These are phyloP conservation scores for Houttuynia cordata DNA, from an alignment of 164 flowering plant genomes.

Conservation along the genomic window DNA sequence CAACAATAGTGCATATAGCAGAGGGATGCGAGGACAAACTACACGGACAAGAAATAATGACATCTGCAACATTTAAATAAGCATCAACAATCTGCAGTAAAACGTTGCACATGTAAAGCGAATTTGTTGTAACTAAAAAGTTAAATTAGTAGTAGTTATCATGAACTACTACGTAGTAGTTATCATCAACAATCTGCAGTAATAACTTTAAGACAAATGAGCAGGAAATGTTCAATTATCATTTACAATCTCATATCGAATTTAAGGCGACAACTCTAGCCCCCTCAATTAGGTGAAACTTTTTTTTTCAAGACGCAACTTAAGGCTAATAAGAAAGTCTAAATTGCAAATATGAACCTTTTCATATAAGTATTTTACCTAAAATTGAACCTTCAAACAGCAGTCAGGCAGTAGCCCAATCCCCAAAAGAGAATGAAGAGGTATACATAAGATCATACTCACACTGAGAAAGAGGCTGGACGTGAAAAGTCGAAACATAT, in stretches of 20 bases:
- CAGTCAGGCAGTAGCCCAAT: neutral
- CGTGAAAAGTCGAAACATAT: conserved; percentile 71
- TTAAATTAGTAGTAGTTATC: too few species aligned
- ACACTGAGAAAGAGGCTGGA: conserved; percentile 83
- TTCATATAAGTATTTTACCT: neutral
- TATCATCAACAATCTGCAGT: too few species aligned
- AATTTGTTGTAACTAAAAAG: too few species aligned
- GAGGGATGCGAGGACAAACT: conserved; percentile 80
- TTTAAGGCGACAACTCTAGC: too few species aligned
- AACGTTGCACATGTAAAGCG: neutral
- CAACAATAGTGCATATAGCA: conserved; percentile 58
- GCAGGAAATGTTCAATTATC: too few species aligned
- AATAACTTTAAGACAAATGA: too few species aligned
- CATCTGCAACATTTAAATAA: conserved; percentile 35
- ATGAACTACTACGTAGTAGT: too few species aligned
- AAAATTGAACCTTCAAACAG: neutral
- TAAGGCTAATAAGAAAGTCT: neutral
- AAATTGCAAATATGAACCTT: neutral
- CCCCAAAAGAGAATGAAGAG: neutral
- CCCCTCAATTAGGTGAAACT: too few species aligned
- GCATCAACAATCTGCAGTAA: neutral
- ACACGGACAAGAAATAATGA: conserved; percentile 73
- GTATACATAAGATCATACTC: conserved; percentile 18
- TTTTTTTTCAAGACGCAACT: too few species aligned
- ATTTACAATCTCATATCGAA: too few species aligned